phyloP scores from a whole-genome alignment of 2,329 filamentous ascomycete genomes.

The Arthrobotrys sphaeroides region DNA sequence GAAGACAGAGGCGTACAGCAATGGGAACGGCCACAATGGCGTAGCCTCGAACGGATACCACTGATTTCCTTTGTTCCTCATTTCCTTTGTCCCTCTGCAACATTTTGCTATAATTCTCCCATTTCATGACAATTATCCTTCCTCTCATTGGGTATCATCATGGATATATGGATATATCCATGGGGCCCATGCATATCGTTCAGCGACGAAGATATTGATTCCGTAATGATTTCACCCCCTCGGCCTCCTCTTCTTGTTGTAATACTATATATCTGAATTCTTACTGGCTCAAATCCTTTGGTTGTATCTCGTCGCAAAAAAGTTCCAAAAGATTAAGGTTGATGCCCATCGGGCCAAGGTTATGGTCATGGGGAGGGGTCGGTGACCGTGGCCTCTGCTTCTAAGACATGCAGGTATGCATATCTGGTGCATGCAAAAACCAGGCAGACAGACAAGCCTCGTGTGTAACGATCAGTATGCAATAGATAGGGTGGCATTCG shows the following conservation, averaged over 20 bases:
- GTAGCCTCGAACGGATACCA: constrained; percentile 48
- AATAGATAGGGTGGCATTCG: background rate
- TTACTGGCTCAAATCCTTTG: constrained; percentile 21
- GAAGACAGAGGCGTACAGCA: constrained; percentile 29
- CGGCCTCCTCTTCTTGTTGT: constrained; percentile 22
- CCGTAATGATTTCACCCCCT: background rate
- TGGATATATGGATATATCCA: constrained; percentile 8
- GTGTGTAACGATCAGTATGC: constrained; percentile 6
- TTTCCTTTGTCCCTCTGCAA: background rate
- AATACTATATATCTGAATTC: constrained; percentile 45
- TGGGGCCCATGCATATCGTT: constrained; percentile 14
- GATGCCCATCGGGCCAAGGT: background rate
- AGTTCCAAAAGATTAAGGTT: background rate
- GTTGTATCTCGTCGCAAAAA: constrained; percentile 4
- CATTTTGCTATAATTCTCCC: constrained; percentile 6
- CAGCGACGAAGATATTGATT: constrained; percentile 35
- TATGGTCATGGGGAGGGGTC: background rate
- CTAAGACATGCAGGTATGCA: constrained; percentile 41
- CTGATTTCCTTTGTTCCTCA: constrained; percentile 30
- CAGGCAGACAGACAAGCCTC: background rate
- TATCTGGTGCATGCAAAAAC: background rate
- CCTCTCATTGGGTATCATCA: constrained; percentile 1
- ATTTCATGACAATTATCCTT: constrained; percentile 7
- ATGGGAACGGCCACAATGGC: constrained; percentile 38
- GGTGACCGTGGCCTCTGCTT: background rate